Evolutionary conservation across 140 eudicot genomes (phyloP).

Genomic region (Stevia rebaudiana): DNA sequence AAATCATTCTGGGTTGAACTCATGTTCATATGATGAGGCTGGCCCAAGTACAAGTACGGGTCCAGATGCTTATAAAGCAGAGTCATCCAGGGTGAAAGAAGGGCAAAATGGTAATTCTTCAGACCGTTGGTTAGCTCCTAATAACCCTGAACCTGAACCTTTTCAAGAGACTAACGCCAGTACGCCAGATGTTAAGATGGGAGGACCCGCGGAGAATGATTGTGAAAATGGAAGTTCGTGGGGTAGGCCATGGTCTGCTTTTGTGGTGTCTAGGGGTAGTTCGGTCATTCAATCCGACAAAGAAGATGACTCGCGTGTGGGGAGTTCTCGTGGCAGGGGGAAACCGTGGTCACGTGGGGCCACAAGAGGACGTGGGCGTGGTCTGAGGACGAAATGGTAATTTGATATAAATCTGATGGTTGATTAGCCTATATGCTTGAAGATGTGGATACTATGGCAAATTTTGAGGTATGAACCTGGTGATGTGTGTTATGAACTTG

Average conservation of each 20-base stretch:
- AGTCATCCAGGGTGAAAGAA: slow-evolving; percentile 33
- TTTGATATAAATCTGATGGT: not conserved
- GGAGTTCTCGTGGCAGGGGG: slow-evolving; percentile 34
- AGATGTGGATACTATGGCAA: slow-evolving; percentile 21
- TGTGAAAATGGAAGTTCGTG: slow-evolving; percentile 29
- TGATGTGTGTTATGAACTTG: slow-evolving; percentile 10
- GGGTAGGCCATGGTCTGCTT: slow-evolving; percentile 40
- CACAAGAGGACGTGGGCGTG: slow-evolving; percentile 31
- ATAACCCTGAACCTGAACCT: slow-evolving; percentile 9
- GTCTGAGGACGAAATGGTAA: slow-evolving; percentile 5
- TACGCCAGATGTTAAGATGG: slow-evolving; percentile 15
- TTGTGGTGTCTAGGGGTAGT: slow-evolving; percentile 18
- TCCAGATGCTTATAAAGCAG: slow-evolving; percentile 40
- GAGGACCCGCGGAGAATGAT: slow-evolving; percentile 20
- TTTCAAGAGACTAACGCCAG: slow-evolving; percentile 15
- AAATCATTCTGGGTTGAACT: slow-evolving; percentile 13
- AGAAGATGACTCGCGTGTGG: slow-evolving; percentile 14
- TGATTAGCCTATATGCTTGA: slow-evolving; percentile 19
- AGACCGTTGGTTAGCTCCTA: slow-evolving; percentile 38
- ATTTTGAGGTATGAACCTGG: slow-evolving; percentile 25
- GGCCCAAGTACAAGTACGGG: slow-evolving; percentile 21
- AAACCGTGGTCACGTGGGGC: slow-evolving; percentile 28
- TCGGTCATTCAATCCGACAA: slow-evolving; percentile 14
- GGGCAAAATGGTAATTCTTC: slow-evolving; percentile 34
- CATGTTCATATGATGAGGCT: slow-evolving; percentile 11